A percentile compares a stretch with the other conserved stretches of the same genome.
These are phyloP conservation scores for Marasmius fiardii DNA, from an alignment of 1,284 basidiomycete species.

Conservation along the genomic window DNA sequence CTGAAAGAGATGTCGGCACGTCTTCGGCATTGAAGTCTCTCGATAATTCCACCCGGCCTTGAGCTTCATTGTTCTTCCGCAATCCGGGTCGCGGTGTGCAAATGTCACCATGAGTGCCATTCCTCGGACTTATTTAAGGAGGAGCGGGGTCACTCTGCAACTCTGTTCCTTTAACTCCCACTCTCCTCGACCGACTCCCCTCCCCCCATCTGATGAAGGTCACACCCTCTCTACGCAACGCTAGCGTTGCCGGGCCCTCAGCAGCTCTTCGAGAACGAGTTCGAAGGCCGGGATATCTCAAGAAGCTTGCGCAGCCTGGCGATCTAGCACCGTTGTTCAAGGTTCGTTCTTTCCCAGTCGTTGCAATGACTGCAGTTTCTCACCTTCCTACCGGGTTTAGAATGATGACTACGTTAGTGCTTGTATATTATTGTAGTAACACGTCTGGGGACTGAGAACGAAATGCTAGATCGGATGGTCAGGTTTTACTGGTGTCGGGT, in stretches of 20 bases:
- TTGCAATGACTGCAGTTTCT: not conserved
- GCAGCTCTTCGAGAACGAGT: conserved; percentile 38
- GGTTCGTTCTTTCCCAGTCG: conserved; percentile 21
- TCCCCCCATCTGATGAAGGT: conserved; percentile 8
- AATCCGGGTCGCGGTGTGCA: too few relatives aligned
- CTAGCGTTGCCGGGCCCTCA: conserved; percentile 18
- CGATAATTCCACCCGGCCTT: too few relatives aligned
- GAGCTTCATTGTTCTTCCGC: too few relatives aligned
- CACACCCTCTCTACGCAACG: conserved; percentile 12
- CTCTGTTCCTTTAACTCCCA: not conserved
- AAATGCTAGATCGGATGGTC: conserved; percentile 42
- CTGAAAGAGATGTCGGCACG: too few relatives aligned
- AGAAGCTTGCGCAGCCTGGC: conserved; percentile 33
- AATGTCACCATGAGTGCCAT: too few relatives aligned
- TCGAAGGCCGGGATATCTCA: conserved; percentile 32
- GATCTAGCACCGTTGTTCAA: conserved; percentile 44
- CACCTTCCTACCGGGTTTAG: conserved; percentile 20
- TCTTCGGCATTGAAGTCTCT: too few relatives aligned
- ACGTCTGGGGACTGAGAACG: not conserved
- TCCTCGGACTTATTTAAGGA: too few relatives aligned
- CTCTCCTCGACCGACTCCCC: not conserved
- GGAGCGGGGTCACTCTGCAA: not conserved
- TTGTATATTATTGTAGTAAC: not conserved
- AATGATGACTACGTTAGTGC: conserved; percentile 40
- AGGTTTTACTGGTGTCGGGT: conserved; percentile 49